Evolutionary conservation across 176 grass and related monocot genomes (phyloP).

Genomic region (sorghum (Sorghum bicolor)): Sorghum_bicolor_NCBIv3 NC_012875.2:48493501-48494000

Average conservation of each 20-base stretch:
- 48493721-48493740: background rate
- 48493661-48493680: conserved; percentile 63
- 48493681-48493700: conserved; percentile 26
- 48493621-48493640: conserved; percentile 58
- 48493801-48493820: conserved; percentile 60
- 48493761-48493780: background rate
- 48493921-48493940: background rate
- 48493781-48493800: conserved; percentile 48
- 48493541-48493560: background rate
- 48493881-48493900: background rate
- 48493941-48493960: conserved; percentile 34
- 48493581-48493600: conserved; percentile 54
- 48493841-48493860: conserved; percentile 57
- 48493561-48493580: conserved; percentile 59
- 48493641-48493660: conserved; percentile 69
- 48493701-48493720: background rate
- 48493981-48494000: conserved; percentile 68
- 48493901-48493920: background rate
- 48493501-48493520: background rate
- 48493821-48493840: conserved; percentile 52
- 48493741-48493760: background rate
- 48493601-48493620: conserved; percentile 55
- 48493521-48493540: background rate
- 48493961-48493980: conserved; percentile 68
- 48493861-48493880: conserved; percentile 1